Conservation (phyloP, 176 grass and related monocot species). For the sorghum (Sorghum bicolor) region DNA sequence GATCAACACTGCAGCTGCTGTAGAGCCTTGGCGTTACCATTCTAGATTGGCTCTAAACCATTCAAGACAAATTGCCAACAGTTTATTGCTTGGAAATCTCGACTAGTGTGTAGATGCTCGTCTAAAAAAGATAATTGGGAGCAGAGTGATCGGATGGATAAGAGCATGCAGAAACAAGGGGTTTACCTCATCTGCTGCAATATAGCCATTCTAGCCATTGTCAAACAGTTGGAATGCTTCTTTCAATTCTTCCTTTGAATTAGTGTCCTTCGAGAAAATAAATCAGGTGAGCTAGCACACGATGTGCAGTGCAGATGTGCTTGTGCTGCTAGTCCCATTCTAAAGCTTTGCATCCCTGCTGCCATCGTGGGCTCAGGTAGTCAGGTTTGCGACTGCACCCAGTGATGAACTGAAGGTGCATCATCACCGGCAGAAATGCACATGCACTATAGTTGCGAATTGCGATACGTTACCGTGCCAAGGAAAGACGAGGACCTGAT, state of each 20-base stretch:
- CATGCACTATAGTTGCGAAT: not conserved
- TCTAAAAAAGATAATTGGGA: not conserved
- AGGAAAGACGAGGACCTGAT: not conserved
- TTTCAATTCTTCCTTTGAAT: constrained; percentile 16
- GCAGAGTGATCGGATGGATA: no score
- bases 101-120: not conserved
- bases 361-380: not conserved
- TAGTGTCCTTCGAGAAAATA: not conserved
- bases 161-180: not conserved
- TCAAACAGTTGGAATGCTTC: not conserved
- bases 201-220: constrained; percentile 22
- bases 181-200: constrained; percentile 17
- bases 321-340: not conserved
- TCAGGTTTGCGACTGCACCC: not conserved
- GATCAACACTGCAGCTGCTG: not conserved
- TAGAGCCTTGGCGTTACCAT: not conserved
- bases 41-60: not conserved
- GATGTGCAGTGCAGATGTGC: not conserved
- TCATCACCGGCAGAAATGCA: not conserved
- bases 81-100: not conserved
- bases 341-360: not conserved
- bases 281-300: not conserved
- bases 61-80: not conserved
- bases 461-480: not conserved
- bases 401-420: not conserved